Base-by-base conservation (phyloP, 257 asterid genomes). In the Nicotiana noctiflora region DNA sequence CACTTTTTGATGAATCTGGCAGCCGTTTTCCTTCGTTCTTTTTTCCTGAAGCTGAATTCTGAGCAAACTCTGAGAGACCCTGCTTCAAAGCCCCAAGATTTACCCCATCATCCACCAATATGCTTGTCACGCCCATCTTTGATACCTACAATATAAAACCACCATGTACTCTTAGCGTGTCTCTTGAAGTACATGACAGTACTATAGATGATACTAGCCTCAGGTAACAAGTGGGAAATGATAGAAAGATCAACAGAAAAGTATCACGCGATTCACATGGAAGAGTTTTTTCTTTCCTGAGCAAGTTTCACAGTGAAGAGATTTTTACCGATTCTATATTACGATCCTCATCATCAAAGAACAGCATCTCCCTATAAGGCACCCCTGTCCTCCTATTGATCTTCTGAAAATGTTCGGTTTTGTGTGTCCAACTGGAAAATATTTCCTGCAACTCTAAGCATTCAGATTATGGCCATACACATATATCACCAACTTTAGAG, bases 281-380 rank as follows among this genome's bases (percentile, higher is more conserved):
- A 18, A 5, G 9, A 17, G 10, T 17, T 55, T 15, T 52, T 14
- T 52, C 27, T 52, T 15, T 52, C 34, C 9, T 29, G 59, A 79
- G 46, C 40, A 51, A 21, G 53, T 49, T 40, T 80, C 55, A 49
- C 13, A 67, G 49, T 29, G 51, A 51, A 21, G 52, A 9, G 1
- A 32, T 2, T 2, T 29, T 52, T 84, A 84, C 85, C 34, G 84
- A 72, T 25, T n/a, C 82, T n/a, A 79, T 87, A 49, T 87, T 85
- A 62, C 88, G 79, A 40, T 78, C 81, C 75, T 84, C 86, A 17
- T 87, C 90, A 21, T 87, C 87, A 79, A 87, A 87, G 80, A 87
- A 87, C 17, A 87, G 18, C 86, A 87, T 87, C 2, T 81, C 61
- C 40, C 79, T 87, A n/a, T 55, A 84, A 29, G 86, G 88, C 70